Conservation (phyloP, 257 asterid genomes). For the Scutellaria baicalensis region DNA sequence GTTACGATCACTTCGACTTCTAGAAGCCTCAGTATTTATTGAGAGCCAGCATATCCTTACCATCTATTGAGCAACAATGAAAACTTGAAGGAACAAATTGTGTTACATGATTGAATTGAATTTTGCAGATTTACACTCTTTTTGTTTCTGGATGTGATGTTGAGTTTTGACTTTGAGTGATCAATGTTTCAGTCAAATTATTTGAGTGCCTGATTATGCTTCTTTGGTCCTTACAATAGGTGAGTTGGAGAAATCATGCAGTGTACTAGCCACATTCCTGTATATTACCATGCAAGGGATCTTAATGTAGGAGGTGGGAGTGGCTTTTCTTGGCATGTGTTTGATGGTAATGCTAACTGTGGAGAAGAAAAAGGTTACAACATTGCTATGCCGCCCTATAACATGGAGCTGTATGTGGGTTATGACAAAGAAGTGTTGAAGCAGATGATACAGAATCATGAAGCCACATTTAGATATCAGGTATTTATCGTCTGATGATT, state of each 20-base stretch:
- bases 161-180: not conserved
- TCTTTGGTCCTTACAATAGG: slow-evolving; percentile 8
- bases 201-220: not conserved
- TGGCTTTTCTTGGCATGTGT: slow-evolving; percentile 35
- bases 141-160: not conserved
- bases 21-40: not conserved
- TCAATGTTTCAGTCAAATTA: not conserved
- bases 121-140: not conserved
- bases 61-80: not conserved
- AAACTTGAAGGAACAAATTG: not conserved
- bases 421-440: slow-evolving; percentile 41
- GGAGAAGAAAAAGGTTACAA: slow-evolving; percentile 30
- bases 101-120: not conserved
- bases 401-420: slow-evolving; percentile 17
- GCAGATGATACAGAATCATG: slow-evolving; percentile 59
- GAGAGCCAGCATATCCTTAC: not conserved
- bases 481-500: slow-evolving; percentile 21
- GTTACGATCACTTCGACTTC: not conserved
- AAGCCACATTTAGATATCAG: slow-evolving; percentile 71
- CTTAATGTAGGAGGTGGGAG: slow-evolving; percentile 27
- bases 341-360: slow-evolving; percentile 19
- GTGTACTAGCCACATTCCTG: slow-evolving; percentile 32
- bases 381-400: slow-evolving; percentile 18
- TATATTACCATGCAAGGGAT: slow-evolving; percentile 30
- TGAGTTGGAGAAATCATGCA: slow-evolving; percentile 45